Conservation (phyloP, 1,139 yeast species). For the Diutina mesorugosa region DNA sequence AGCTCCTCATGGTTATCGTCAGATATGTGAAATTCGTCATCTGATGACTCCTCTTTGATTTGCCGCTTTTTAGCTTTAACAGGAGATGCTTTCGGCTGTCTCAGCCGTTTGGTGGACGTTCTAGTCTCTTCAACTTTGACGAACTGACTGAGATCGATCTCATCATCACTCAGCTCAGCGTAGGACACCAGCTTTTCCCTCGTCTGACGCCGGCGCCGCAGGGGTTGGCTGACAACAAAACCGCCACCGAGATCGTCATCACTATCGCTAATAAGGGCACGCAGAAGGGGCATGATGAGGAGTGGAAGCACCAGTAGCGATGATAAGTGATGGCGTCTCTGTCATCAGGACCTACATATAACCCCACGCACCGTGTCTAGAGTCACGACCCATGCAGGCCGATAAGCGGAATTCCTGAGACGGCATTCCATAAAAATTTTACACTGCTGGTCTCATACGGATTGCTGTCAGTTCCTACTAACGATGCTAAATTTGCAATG, state of each 20-base stretch:
- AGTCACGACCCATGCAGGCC: background rate
- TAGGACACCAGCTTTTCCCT: constrained; percentile 10
- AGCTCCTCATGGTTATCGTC: constrained; percentile 2
- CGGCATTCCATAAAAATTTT: background rate
- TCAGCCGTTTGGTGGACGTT: constrained; percentile 7
- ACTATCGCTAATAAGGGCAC: background rate
- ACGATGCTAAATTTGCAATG: no score
- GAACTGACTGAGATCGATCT: constrained; percentile 10
- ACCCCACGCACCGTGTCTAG: background rate
- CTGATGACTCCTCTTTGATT: background rate
- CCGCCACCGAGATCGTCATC: constrained; percentile 1
- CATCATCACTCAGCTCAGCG: constrained; percentile 13
- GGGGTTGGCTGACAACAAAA: background rate
- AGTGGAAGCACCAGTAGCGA: background rate
- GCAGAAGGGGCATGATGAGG: background rate
- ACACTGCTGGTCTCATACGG: background rate
- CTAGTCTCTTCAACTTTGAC: constrained; percentile 7
- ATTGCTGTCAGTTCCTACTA: background rate
- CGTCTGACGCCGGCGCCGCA: background rate
- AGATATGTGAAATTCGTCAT: background rate
- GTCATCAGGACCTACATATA: background rate
- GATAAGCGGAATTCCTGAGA: background rate
- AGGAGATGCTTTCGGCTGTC: constrained; percentile 7
- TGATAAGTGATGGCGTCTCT: background rate
- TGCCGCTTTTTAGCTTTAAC: background rate